A percentile compares a stretch with the other conserved stretches of the same genome.
These are phyloP conservation scores for Metarhizium guizhouense DNA, from an alignment of 2,329 filamentous ascomycete genomes.

Conservation along the genomic window DNA sequence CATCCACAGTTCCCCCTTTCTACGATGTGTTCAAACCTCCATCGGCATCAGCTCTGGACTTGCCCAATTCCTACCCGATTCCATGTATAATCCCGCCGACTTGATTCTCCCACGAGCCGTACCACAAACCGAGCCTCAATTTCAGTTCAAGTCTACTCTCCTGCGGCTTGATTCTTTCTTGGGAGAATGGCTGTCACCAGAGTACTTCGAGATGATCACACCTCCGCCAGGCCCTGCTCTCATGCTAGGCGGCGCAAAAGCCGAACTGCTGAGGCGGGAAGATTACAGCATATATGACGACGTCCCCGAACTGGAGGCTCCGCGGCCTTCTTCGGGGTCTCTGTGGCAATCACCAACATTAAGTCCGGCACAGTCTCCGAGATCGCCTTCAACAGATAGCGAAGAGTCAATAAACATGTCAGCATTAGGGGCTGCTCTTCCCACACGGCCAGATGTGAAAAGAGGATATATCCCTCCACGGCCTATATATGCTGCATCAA, in stretches of 20 bases:
- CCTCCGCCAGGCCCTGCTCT: slow-evolving; percentile 77
- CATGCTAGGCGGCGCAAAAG: slow-evolving; percentile 85
- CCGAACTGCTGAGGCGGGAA: slow-evolving; percentile 69
- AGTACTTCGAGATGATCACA: slow-evolving; percentile 89
- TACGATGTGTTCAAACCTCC: slow-evolving; percentile 87
- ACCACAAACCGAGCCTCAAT: slow-evolving; percentile 13
- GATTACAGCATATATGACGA: slow-evolving; percentile 47
- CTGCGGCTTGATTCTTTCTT: slow-evolving; percentile 86
- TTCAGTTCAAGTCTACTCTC: slow-evolving; percentile 44
- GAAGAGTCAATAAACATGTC: slow-evolving; percentile 18
- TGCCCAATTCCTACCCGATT: slow-evolving; percentile 41
- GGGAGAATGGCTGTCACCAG: slow-evolving; percentile 88
- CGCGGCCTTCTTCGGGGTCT: slow-evolving; percentile 15
- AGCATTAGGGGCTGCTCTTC: slow-evolving; percentile 25
- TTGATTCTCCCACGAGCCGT: slow-evolving; percentile 24
- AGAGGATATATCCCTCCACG: slow-evolving; percentile 63
- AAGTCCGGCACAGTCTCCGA: slow-evolving; percentile 13
- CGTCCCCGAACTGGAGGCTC: slow-evolving; percentile 11
- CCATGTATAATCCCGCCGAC: slow-evolving; percentile 23
- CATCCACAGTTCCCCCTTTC: slow-evolving; percentile 87
- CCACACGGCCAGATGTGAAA: slow-evolving; percentile 17
- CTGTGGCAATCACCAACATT: slow-evolving; percentile 24
- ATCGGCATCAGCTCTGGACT: slow-evolving; percentile 82
- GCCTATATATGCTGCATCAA: slow-evolving; percentile 75
- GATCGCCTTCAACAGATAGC: slow-evolving; percentile 17